Percentiles rank a stretch among this genome's conserved stretches.
Evolutionary conservation across 176 grass and related monocot species (phyloP).

Genomic region (Chrysopogon serrulatus): DNA sequence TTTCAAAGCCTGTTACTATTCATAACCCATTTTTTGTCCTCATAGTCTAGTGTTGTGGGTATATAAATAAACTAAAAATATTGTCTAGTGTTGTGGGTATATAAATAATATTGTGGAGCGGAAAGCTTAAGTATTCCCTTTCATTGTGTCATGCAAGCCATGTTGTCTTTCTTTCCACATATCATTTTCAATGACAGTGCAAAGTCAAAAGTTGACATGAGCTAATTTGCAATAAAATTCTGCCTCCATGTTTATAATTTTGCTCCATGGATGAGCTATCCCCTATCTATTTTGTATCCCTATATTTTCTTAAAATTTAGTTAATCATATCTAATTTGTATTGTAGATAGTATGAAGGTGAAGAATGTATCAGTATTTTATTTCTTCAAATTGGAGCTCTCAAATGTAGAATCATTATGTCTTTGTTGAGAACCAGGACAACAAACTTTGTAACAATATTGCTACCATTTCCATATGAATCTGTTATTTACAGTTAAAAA

Average conservation of each 20-base stretch:
- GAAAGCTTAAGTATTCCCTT: not conserved
- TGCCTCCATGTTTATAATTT: constrained; percentile 1
- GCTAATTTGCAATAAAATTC: not conserved
- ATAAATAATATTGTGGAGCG: not conserved
- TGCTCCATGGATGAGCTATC: not conserved
- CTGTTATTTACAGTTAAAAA: not conserved
- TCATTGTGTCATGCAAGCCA: not conserved
- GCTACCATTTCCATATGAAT: not conserved
- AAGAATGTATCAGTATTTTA: not conserved
- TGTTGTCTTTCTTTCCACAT: not conserved
- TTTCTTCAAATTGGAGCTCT: not conserved
- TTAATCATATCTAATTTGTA: not conserved
- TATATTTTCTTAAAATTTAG: not conserved
- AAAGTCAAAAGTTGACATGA: not conserved
- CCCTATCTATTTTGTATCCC: not conserved
- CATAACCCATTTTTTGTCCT: too few relatives aligned
- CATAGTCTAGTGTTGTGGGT: not conserved
- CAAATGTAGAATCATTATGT: not conserved
- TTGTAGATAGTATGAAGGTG: not conserved
- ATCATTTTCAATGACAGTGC: not conserved
- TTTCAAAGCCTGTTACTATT: too few relatives aligned
- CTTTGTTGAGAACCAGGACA: not conserved
- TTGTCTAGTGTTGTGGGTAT: not conserved
- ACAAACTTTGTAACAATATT: not conserved
- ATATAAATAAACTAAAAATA: not conserved